These are phyloP conservation scores for Trametes pubescens DNA, from an alignment of 1,284 basidiomycete genomes.

Conservation along the genomic window DNA sequence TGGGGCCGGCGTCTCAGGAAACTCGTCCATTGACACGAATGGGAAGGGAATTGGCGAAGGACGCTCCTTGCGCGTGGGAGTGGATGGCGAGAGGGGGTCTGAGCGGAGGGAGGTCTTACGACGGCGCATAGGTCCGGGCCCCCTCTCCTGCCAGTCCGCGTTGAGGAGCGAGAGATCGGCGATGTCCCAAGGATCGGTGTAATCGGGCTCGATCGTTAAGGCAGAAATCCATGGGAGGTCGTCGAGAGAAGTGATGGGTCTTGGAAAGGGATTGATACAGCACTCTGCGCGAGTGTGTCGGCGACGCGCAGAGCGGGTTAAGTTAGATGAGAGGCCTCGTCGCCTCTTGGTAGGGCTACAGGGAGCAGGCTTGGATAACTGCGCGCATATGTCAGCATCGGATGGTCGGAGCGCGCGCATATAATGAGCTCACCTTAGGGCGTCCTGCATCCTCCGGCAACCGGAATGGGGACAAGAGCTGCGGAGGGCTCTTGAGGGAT, in stretches of 20 bases:
- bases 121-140: constrained; percentile 39
- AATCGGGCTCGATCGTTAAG: constrained; percentile 36
- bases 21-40: constrained; percentile 26
- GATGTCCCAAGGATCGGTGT: constrained; percentile 39
- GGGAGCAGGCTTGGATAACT: constrained; percentile 41
- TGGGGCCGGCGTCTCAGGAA: constrained; percentile 41
- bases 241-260: constrained; percentile 39
- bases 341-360: constrained; percentile 45
- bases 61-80: constrained; percentile 14
- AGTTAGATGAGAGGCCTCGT: constrained; percentile 33
- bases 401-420: constrained; percentile 27
- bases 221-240: constrained; percentile 44
- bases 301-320: constrained; percentile 40
- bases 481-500: constrained; percentile 34
- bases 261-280: constrained; percentile 33
- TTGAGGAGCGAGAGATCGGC: constrained; percentile 43
- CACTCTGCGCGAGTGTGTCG: constrained; percentile 42
- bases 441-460: constrained; percentile 35
- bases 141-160: constrained; percentile 23
- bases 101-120: constrained; percentile 41
- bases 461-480: constrained; percentile 41
- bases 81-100: constrained; percentile 28
- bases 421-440: constrained; percentile 29
- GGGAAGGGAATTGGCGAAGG: constrained; percentile 20
- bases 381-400: constrained; percentile 22